A percentile compares a stretch with the other conserved stretches of the same genome.
These are phyloP conservation scores for Xanthoconium stramineum DNA, from an alignment of 768 basidiomycete genomes.

Conservation along the genomic window DNA sequence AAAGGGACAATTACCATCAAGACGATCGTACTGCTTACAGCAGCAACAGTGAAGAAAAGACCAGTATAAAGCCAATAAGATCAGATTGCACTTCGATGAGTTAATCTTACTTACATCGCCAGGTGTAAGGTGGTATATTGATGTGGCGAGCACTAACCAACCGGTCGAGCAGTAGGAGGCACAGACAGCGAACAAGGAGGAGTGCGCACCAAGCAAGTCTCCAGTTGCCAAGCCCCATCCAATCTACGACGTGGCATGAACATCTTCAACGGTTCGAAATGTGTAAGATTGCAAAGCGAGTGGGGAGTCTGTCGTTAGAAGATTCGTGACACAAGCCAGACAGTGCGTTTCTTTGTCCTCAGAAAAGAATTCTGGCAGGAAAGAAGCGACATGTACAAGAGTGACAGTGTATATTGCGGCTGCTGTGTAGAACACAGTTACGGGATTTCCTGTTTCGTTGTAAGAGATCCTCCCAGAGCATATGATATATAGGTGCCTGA, in stretches of 20 bases:
- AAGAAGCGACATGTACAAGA: constrained; percentile 21
- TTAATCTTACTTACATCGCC: constrained; percentile 16
- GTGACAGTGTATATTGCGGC: constrained; percentile 7
- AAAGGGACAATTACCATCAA: constrained; percentile 21
- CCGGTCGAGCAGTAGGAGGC: constrained; percentile 10
- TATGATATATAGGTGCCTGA: constrained; percentile 27
- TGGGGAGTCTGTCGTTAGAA: neutral
- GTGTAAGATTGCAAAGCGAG: neutral
- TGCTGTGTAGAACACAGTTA: constrained; percentile 22
- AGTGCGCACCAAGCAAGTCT: constrained; percentile 32
- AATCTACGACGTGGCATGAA: constrained; percentile 16
- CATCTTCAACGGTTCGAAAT: constrained; percentile 26
- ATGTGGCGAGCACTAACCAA: constrained; percentile 26
- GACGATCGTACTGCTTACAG: constrained; percentile 15
- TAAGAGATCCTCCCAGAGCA: constrained; percentile 28
- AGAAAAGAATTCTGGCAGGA: constrained; percentile 32
- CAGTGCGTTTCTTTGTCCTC: constrained; percentile 20
- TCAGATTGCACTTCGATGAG: neutral
- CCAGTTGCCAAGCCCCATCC: constrained; percentile 26
- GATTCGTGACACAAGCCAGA: constrained; percentile 3
- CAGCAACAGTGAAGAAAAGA: constrained; percentile 18
- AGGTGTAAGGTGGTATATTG: constrained; percentile 27
- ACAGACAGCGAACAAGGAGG: constrained; percentile 19
- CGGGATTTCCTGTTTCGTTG: constrained; percentile 22
- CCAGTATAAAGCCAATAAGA: constrained; percentile 22